Evolutionary conservation across 75 land plant genomes (phyloP), one percentile per base, ranked within the genome.

Genomic region (Pinus taeda): DNA sequence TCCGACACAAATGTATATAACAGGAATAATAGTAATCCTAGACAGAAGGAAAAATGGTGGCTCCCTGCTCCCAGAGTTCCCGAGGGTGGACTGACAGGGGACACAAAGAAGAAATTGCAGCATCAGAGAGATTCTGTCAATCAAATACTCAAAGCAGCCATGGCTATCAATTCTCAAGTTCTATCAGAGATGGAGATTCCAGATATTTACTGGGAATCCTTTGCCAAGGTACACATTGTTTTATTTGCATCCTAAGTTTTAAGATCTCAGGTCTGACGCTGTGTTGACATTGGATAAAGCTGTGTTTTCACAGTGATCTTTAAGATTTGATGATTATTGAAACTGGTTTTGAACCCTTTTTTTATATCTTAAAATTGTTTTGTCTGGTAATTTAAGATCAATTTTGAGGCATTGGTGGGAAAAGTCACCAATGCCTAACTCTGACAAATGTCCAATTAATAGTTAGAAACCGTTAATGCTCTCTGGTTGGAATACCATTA

Each of bases 21-120:
- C 24, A 79, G 55, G 55, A 86, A 72, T 5, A 57, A 22, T 22
- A 29, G 67, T 53, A 30, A 75, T n/a, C 82, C 76, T 59, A 82
- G 88, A 33, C 83, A 87, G 57, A 90, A 82, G 18, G 93, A 93
- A 77, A 89, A 91, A 81, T 95, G 94, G 98, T 95, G 98, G 98
- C 79, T 90, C 15, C 98, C 98, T 9, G 78, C 73, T 26, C 90
- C 86, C 0, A 88, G 83, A 64, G 94, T 95, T 22, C 93, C 95
- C 3, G 81, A 83, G 22, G 72, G 71, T 29, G 98, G 98, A 4
- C 85, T 92, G 15, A 85, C 93, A 22, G 94, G 87, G 20, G 82
- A 78, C 14, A 63, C 84, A 14, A 82, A 85, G 58, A 92, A 79
- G 76, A 85, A 83, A 84, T 75, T 95, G 36, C 91, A 80, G 57